These are phyloP conservation scores for Euphrasia arctica DNA, from an alignment of 305 asterid genomes.

Conservation along the genomic window DNA sequence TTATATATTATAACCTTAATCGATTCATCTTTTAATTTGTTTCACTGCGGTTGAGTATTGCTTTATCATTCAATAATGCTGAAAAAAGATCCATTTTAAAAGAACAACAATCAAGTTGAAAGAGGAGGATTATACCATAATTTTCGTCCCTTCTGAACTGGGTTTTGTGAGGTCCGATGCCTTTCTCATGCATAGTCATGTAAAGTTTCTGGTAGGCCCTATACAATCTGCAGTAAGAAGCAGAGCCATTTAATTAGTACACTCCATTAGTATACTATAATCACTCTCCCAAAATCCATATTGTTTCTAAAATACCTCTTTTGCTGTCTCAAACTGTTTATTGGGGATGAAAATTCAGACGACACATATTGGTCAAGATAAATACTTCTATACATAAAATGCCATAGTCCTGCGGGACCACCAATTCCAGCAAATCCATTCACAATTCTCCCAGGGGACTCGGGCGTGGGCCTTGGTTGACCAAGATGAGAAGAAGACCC, in stretches of 20 bases:
- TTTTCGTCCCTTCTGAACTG: conserved; percentile 94
- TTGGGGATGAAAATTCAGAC: conserved; percentile 87
- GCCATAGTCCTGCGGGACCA: conserved; percentile 99
- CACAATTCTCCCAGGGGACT: conserved; percentile 41
- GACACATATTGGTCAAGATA: conserved; percentile 88
- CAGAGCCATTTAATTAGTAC: conserved; percentile 15
- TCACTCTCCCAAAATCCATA: conserved; percentile 15
- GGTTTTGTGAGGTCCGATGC: conserved; percentile 85
- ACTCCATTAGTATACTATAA: conserved; percentile 10
- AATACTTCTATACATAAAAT: conserved; percentile 85
- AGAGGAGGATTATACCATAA: conserved; percentile 55
- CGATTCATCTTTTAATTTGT: too few species aligned
- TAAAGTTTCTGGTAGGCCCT: conserved; percentile 85
- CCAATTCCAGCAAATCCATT: conserved; percentile 59
- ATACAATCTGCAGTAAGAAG: conserved; percentile 53
- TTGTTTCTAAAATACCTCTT: conserved; percentile 49
- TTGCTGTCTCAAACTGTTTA: conserved; percentile 70
- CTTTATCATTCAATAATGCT: conserved; percentile 16
- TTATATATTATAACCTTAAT: not conserved
- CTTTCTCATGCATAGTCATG: conserved; percentile 85
- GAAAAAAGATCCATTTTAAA: conserved; percentile 9
- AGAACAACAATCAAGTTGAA: conserved; percentile 13
- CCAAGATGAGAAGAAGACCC: conserved; percentile 48
- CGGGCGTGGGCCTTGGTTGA: conserved; percentile 49
- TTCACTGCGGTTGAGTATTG: conserved; percentile 7